Evolutionary conservation across 805 yeast species (phyloP).

Genomic region (Torulaspora quercuum): DNA sequence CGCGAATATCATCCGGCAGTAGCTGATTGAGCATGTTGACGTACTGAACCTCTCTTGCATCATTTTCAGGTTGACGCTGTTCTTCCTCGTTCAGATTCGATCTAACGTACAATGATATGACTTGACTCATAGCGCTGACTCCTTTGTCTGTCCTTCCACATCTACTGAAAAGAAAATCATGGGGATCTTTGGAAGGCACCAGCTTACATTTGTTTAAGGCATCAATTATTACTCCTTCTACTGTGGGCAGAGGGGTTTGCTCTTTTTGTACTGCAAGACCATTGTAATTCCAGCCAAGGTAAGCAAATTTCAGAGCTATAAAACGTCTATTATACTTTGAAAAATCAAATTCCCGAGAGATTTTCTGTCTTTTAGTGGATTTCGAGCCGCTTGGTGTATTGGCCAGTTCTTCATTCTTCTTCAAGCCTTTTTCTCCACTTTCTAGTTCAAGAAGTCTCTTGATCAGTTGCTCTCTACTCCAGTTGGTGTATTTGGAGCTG

Average conservation of each 20-base stretch:
- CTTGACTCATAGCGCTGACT: conserved; percentile 97
- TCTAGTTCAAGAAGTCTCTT: conserved; percentile 57
- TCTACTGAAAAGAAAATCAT: conserved; percentile 69
- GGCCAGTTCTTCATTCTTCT: conserved; percentile 1
- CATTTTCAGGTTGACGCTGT: conserved; percentile 54
- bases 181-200: conserved; percentile 57
- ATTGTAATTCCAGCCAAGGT: conserved; percentile 91
- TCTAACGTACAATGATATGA: conserved; percentile 73
- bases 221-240: conserved; percentile 70
- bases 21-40: conserved; percentile 68
- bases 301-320: conserved; percentile 79
- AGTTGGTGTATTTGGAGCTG: conserved; percentile 46
- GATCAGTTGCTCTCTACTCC: conserved; percentile 68
- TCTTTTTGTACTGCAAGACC: conserved; percentile 83
- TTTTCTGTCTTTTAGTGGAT: conserved; percentile 25
- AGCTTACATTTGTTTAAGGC: conserved; percentile 68
- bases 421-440: conserved; percentile 4
- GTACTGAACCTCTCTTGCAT: conserved; percentile 71
- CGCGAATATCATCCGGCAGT: conserved; percentile 74
- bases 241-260: conserved; percentile 77
- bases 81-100: conserved; percentile 63
- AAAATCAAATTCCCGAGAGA: conserved; percentile 58
- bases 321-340: conserved; percentile 58
- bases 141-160: conserved; percentile 96
- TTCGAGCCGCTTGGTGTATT: conserved; percentile 7